Percentiles rank a stretch among this genome's conserved stretches.
Conservation (phyloP, 208 protist species). For the Blastocrithidia nonstop region DNA sequence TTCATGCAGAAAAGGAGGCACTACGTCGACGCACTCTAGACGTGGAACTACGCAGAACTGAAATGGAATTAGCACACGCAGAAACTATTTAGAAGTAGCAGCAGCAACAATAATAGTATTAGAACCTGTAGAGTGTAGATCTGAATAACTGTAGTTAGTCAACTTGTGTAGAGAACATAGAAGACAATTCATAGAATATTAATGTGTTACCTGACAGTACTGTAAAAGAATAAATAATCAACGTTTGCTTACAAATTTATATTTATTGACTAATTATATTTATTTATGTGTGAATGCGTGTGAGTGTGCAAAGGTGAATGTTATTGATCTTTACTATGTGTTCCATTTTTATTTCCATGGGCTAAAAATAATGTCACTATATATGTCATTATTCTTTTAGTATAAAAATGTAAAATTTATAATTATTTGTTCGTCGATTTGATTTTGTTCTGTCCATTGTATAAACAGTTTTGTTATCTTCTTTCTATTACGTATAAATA, state of each 20-base stretch:
- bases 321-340: constrained; percentile 7
- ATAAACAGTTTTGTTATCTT: not conserved
- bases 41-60: constrained; percentile 9
- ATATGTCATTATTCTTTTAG: not conserved
- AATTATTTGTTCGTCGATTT: constrained; percentile 4
- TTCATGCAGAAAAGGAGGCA: constrained; percentile 16
- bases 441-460: not conserved
- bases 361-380: too few relatives aligned
- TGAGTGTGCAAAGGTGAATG: not conserved
- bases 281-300: constrained; percentile 2
- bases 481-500: constrained; percentile 2
- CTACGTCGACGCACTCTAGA: constrained; percentile 13
- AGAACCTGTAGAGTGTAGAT: not conserved
- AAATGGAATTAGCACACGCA: constrained; percentile 7
- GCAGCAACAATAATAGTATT: constrained; percentile 1
- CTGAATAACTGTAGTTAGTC: constrained; percentile 1
- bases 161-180: not conserved
- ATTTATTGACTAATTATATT: too few relatives aligned
- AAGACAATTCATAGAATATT: too few relatives aligned
- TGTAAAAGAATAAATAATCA: too few relatives aligned
- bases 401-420: constrained; percentile 1
- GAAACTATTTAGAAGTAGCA: not conserved
- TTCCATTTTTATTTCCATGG: constrained; percentile 6
- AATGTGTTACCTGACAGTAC: too few relatives aligned
- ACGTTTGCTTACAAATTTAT: too few relatives aligned